phyloP scores from a whole-genome alignment of 2,329 filamentous ascomycete species.

The Cucurbitaria berberidis region DNA sequence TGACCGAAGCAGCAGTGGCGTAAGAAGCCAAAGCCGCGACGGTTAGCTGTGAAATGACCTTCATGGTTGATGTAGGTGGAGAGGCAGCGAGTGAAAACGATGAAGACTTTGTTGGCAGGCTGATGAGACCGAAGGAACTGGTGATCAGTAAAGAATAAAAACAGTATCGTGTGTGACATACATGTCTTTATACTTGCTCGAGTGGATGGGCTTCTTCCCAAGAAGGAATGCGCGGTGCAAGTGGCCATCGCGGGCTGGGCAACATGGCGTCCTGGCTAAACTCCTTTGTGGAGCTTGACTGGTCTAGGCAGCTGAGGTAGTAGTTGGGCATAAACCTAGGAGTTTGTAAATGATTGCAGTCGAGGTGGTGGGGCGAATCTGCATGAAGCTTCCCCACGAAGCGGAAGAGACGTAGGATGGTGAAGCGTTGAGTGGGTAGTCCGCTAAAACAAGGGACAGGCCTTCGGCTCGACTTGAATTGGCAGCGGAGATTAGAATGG shows the following conservation, averaged over 20 bases:
- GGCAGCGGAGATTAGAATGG: conserved; percentile 8
- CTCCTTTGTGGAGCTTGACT: conserved; percentile 25
- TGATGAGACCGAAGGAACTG: conserved; percentile 12
- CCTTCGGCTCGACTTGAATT: background rate
- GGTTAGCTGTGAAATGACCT: conserved; percentile 33
- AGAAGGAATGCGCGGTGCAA: conserved; percentile 3
- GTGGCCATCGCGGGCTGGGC: conserved; percentile 12
- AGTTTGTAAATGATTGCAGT: conserved; percentile 25
- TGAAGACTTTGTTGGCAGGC: conserved; percentile 11
- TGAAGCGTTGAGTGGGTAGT: conserved; percentile 14
- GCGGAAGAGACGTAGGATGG: conserved; percentile 14
- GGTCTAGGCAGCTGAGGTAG: conserved; percentile 29
- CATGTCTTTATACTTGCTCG: conserved; percentile 31
- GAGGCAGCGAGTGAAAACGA: background rate
- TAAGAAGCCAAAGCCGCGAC: conserved; percentile 36
- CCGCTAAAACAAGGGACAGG: conserved; percentile 3
- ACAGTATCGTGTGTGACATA: conserved; percentile 6
- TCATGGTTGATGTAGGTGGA: conserved; percentile 29
- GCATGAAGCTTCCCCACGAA: conserved; percentile 10
- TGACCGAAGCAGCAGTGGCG: conserved; percentile 35
- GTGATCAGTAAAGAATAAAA: conserved; percentile 28
- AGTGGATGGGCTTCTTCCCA: conserved; percentile 1
- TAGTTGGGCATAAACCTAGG: conserved; percentile 26
- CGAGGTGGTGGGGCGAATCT: conserved; percentile 22
- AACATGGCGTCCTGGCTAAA: conserved; percentile 21